These are phyloP conservation scores for Colletotrichum coccodes DNA, from an alignment of 2,329 filamentous ascomycete genomes.

Conservation along the genomic window DNA sequence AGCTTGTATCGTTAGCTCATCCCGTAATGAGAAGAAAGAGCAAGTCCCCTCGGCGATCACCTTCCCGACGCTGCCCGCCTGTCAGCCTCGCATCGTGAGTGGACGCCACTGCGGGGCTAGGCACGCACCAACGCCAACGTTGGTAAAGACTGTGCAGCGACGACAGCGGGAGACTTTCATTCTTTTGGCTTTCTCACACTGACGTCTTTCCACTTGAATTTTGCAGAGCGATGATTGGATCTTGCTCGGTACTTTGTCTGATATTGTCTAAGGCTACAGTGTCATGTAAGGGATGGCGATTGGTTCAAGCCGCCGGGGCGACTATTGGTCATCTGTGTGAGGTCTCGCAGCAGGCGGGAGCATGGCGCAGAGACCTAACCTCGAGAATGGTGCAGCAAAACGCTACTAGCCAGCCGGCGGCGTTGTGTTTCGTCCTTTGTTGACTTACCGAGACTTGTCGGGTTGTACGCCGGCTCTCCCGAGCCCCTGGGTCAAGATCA, in stretches of 20 bases:
- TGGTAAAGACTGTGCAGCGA: neutral
- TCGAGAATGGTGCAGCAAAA: neutral
- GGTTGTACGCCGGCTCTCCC: slow-evolving; percentile 7
- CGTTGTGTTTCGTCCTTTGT: slow-evolving; percentile 24
- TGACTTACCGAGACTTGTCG: neutral
- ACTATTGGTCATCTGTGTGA: neutral
- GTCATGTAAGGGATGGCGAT: neutral
- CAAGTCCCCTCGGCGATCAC: neutral
- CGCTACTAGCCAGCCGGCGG: slow-evolving; percentile 3
- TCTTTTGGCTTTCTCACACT: neutral
- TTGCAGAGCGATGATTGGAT: neutral
- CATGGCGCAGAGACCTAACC: neutral
- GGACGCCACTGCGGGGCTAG: slow-evolving; percentile 20
- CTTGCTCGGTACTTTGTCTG: neutral
- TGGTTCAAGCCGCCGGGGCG: neutral
- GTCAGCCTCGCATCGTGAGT: slow-evolving; percentile 7
- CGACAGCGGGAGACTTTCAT: neutral
- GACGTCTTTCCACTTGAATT: neutral
- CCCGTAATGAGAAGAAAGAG: neutral
- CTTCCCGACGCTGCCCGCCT: neutral
- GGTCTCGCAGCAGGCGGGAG: neutral
- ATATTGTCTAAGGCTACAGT: neutral
- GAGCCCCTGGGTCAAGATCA: neutral
- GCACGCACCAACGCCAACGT: slow-evolving; percentile 11
- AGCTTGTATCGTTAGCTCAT: neutral